These are phyloP conservation scores for Diospyros lotus DNA, from an alignment of 148 eudicot genomes.

Conservation along the genomic window DNA sequence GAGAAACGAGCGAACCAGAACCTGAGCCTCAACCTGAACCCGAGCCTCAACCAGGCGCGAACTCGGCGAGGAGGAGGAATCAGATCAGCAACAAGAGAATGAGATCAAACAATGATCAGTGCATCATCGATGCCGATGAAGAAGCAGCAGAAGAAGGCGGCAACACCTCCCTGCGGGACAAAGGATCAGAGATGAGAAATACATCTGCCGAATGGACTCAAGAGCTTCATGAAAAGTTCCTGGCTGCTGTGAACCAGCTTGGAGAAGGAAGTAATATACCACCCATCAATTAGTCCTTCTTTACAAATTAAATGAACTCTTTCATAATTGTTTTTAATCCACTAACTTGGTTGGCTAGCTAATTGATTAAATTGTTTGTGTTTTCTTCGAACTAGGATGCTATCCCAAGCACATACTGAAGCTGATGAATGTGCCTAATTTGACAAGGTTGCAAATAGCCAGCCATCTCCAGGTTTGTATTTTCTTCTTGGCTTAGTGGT, in stretches of 20 bases:
- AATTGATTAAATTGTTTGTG: too few relatives aligned
- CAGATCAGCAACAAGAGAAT: too few relatives aligned
- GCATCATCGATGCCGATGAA: not conserved
- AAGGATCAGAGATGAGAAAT: not conserved
- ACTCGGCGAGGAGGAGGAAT: too few relatives aligned
- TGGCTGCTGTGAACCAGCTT: slow-evolving; percentile 12
- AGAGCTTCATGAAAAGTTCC: slow-evolving; percentile 12
- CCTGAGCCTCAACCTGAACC: too few relatives aligned
- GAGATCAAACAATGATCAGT: too few relatives aligned
- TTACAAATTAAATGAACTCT: too few relatives aligned
- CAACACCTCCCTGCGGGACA: not conserved
- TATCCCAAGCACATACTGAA: slow-evolving; percentile 15
- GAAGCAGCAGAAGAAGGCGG: not conserved
- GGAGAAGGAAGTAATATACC: slow-evolving; percentile 12
- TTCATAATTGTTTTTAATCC: too few relatives aligned
- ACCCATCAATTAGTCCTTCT: too few relatives aligned
- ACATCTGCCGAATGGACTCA: slow-evolving; percentile 2
- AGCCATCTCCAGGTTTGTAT: slow-evolving; percentile 19
- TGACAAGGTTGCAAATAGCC: slow-evolving; percentile 19
- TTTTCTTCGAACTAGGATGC: slow-evolving; percentile 7
- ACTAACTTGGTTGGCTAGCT: too few relatives aligned
- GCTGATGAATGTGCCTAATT: slow-evolving; percentile 12
- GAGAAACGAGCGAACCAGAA: too few relatives aligned
- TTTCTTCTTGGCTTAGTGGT: not conserved
- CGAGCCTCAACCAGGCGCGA: too few relatives aligned